phyloP scores from a whole-genome alignment of 345 rosid species.

The Hypericum androsaemum region DNA sequence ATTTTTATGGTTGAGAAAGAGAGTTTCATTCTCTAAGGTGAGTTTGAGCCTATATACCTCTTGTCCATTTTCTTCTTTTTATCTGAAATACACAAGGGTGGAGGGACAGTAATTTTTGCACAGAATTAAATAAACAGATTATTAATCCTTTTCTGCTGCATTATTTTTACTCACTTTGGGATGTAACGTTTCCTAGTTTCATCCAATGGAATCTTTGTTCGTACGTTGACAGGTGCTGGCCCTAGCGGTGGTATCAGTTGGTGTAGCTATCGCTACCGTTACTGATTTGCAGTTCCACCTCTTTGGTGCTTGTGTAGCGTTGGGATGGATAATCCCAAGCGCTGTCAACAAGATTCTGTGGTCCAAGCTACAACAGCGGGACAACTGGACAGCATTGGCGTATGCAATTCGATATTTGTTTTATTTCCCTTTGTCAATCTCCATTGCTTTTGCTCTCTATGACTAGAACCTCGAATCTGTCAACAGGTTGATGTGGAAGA shows the following conservation, averaged over 20 bases:
- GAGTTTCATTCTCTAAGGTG: conserved; percentile 71
- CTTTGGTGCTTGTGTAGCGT: conserved; percentile 83
- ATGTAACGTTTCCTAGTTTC: too few species aligned
- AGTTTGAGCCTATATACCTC: not conserved
- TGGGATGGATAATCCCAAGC: conserved; percentile 93
- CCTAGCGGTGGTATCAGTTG: conserved; percentile 67
- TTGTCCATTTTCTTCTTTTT: too few species aligned
- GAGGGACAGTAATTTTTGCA: too few species aligned
- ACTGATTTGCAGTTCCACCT: conserved; percentile 80
- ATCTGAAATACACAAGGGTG: too few species aligned
- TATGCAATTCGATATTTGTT: conserved; percentile 29
- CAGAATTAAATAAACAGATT: too few species aligned
- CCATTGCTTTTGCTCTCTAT: not conserved
- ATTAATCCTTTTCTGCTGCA: too few species aligned
- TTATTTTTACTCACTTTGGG: too few species aligned
- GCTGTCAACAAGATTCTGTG: conserved; percentile 91
- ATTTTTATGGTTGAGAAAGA: conserved; percentile 63
- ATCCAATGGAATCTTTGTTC: conserved; percentile 3
- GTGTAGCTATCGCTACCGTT: conserved; percentile 92
- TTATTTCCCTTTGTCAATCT: not conserved
- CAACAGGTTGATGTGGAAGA: conserved; percentile 94
- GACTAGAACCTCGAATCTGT: not conserved
- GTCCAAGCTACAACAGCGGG: conserved; percentile 85
- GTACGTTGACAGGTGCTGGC: conserved; percentile 55
- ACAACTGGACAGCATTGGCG: conserved; percentile 92